phyloP scores from a whole-genome alignment of 1,139 yeast genomes.

The Eremothecium sinecaudum region DNA sequence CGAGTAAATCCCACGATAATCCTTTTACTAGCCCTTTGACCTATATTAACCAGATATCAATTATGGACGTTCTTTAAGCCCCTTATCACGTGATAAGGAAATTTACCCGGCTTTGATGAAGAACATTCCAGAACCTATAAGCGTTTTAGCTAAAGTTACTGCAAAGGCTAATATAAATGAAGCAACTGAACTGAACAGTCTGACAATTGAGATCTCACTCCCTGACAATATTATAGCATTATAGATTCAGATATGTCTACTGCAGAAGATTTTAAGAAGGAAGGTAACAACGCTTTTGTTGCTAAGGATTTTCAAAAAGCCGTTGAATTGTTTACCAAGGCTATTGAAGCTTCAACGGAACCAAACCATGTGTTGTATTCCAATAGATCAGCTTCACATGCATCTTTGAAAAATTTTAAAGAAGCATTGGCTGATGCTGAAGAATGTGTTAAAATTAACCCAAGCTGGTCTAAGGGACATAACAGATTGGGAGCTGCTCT shows the following conservation, averaged over 20 bases:
- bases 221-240: too few species aligned
- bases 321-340: slow-evolving; percentile 69
- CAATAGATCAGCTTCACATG: slow-evolving; percentile 87
- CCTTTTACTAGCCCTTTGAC: too few species aligned
- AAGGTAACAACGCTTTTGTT: slow-evolving; percentile 87
- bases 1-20: too few species aligned
- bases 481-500: slow-evolving; percentile 91
- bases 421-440: slow-evolving; percentile 79
- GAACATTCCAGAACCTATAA: too few species aligned
- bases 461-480: slow-evolving; percentile 90
- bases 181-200: too few species aligned
- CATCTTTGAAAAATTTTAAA: slow-evolving; percentile 64
- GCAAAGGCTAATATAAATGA: too few species aligned
- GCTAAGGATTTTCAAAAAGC: slow-evolving; percentile 80
- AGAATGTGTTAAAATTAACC: slow-evolving; percentile 68
- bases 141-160: too few species aligned
- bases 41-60: too few species aligned
- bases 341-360: slow-evolving; percentile 69
- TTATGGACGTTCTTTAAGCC: too few species aligned
- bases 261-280: slow-evolving; percentile 65
- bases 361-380: slow-evolving; percentile 90
- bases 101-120: too few species aligned
- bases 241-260: slow-evolving; percentile 34
- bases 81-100: too few species aligned
- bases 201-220: too few species aligned